Evolutionary conservation across 495 filamentous ascomycete species (phyloP).

Genomic region (Penicillium manginii): DNA sequence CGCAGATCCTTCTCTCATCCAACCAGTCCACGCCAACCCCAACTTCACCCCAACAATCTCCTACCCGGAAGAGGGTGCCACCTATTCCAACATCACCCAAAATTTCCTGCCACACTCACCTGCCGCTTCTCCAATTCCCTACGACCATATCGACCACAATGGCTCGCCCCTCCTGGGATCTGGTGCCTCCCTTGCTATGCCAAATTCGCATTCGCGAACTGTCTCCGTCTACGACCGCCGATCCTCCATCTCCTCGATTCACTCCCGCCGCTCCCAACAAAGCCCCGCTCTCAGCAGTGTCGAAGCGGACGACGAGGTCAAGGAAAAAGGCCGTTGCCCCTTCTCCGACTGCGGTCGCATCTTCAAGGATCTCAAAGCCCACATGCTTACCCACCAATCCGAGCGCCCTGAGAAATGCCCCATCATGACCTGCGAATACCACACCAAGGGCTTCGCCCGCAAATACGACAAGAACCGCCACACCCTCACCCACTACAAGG

Average conservation of each 20-base stretch:
- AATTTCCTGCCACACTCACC: conserved; percentile 41
- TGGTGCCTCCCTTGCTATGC: conserved; percentile 42
- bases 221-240: conserved; percentile 49
- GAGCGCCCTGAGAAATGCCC: conserved; percentile 97
- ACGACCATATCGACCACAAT: conserved; percentile 32
- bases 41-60: conserved; percentile 39
- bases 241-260: conserved; percentile 59
- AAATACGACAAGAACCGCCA: conserved; percentile 99
- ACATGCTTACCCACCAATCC: conserved; percentile 94
- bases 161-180: conserved; percentile 34
- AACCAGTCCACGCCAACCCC: conserved; percentile 41
- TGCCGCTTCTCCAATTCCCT: conserved; percentile 37
- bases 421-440: conserved; percentile 91
- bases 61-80: conserved; percentile 37
- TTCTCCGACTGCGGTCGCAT: conserved; percentile 82
- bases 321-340: conserved; percentile 75
- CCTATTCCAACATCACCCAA: conserved; percentile 25
- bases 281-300: conserved; percentile 56
- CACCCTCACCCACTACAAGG: conserved; percentile 97
- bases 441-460: conserved; percentile 91
- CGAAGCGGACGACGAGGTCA: conserved; percentile 63
- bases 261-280: conserved; percentile 57
- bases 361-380: conserved; percentile 94
- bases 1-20: conserved; percentile 64
- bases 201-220: conserved; percentile 39